phyloP scores from a whole-genome alignment of 768 basidiomycete genomes.

The Lactarius evosmus region DNA sequence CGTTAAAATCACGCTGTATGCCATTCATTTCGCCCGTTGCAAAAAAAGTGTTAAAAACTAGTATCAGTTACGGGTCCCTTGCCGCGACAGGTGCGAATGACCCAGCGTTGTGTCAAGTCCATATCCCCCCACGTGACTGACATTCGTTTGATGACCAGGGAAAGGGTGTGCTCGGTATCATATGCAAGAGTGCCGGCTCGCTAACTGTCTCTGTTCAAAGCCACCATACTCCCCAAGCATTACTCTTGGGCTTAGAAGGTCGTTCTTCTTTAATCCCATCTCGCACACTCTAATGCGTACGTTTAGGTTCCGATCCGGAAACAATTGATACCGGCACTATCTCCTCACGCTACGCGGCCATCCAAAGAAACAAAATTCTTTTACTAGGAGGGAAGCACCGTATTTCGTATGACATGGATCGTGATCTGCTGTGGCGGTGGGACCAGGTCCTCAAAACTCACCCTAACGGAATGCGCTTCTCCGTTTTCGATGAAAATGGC shows the following conservation, averaged over 20 bases:
- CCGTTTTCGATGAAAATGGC: slow-evolving; percentile 76
- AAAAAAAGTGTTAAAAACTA: slow-evolving; percentile 10
- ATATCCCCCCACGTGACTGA: slow-evolving; percentile 11
- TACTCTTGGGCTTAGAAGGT: slow-evolving; percentile 78
- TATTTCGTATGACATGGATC: slow-evolving; percentile 84
- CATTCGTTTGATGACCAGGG: slow-evolving; percentile 40
- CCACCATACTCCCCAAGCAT: slow-evolving; percentile 85
- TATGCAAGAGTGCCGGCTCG: slow-evolving; percentile 10
- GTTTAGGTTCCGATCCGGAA: slow-evolving; percentile 79
- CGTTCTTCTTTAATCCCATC: neutral
- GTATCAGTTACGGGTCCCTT: slow-evolving; percentile 76
- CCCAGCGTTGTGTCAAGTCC: neutral
- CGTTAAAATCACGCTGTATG: slow-evolving; percentile 82
- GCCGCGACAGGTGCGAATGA: slow-evolving; percentile 75
- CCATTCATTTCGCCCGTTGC: slow-evolving; percentile 8
- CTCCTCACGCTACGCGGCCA: slow-evolving; percentile 66
- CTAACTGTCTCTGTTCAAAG: slow-evolving; percentile 37
- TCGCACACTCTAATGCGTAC: neutral
- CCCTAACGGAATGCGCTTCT: slow-evolving; percentile 93
- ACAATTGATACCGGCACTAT: slow-evolving; percentile 88
- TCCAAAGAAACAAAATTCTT: slow-evolving; percentile 62
- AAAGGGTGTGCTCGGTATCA: slow-evolving; percentile 57
- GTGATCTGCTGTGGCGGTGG: slow-evolving; percentile 92
- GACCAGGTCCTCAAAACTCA: slow-evolving; percentile 86
- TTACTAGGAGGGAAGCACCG: slow-evolving; percentile 67